These are phyloP conservation scores for Malus hybrid DNA, from an alignment of 331 rosid genomes.

Conservation along the genomic window DNA sequence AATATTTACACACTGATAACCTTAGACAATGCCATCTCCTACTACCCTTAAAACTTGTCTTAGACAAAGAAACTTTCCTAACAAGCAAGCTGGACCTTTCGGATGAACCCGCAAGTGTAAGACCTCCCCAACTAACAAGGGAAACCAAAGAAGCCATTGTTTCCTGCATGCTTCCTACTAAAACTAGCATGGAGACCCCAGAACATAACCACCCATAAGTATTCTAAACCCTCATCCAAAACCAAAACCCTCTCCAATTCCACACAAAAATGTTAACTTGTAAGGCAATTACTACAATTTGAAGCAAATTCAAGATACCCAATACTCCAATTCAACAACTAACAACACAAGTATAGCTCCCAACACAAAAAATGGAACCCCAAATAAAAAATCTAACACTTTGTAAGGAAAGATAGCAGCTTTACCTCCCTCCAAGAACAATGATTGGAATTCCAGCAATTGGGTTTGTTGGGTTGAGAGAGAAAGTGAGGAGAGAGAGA, in stretches of 20 bases:
- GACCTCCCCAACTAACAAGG: conserved; percentile 61
- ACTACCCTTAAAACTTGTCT: conserved; percentile 36
- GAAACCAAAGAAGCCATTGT: conserved; percentile 74
- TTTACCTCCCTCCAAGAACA: neutral
- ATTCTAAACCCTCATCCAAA: neutral
- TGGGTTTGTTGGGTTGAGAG: conserved; percentile 4
- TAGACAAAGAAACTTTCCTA: conserved; percentile 64
- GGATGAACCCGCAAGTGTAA: conserved; percentile 43
- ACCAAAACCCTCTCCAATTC: conserved; percentile 1
- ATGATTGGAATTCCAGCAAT: conserved; percentile 9
- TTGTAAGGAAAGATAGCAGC: neutral
- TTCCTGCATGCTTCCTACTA: conserved; percentile 69
- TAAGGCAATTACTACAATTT: neutral
- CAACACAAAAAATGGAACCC: conserved; percentile 18
- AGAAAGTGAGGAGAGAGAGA: neutral
- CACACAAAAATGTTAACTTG: neutral
- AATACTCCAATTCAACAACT: conserved; percentile 13
- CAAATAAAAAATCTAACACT: conserved; percentile 8
- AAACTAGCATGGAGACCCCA: conserved; percentile 35
- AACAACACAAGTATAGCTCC: neutral
- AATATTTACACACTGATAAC: conserved; percentile 81
- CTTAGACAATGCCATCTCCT: conserved; percentile 76
- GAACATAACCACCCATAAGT: conserved; percentile 15
- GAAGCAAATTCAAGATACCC: conserved; percentile 25
- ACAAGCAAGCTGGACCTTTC: conserved; percentile 52